A percentile compares a stretch with the other conserved stretches of the same genome.
phyloP scores from a whole-genome alignment of 192 early-diverging fungal species.

The Coemansia reversa region DNA sequence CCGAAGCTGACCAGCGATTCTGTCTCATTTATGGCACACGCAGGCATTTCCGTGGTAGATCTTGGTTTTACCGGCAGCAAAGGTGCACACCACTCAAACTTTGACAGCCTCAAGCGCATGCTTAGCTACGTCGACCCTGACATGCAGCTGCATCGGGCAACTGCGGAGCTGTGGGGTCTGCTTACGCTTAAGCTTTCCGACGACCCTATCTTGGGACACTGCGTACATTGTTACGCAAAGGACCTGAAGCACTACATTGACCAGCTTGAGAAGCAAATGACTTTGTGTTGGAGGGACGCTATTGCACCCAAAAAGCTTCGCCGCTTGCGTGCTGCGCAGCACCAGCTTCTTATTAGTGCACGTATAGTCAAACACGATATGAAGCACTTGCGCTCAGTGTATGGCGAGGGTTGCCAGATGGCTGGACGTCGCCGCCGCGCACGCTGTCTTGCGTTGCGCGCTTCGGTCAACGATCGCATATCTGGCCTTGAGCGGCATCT shows the following conservation, averaged over 20 bases:
- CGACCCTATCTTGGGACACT: slow-evolving; percentile 49
- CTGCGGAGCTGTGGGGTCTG: slow-evolving; percentile 53
- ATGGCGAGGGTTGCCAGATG: slow-evolving; percentile 54
- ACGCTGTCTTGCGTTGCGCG: slow-evolving; percentile 36
- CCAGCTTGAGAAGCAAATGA: slow-evolving; percentile 31
- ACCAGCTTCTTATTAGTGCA: slow-evolving; percentile 31
- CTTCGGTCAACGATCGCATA: slow-evolving; percentile 52
- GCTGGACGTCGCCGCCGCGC: slow-evolving; percentile 31
- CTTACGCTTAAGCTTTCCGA: slow-evolving; percentile 52
- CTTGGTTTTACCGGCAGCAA: slow-evolving; percentile 54
- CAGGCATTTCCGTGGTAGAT: slow-evolving; percentile 61
- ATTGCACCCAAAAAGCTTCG: slow-evolving; percentile 15
- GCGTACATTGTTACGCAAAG: slow-evolving; percentile 51
- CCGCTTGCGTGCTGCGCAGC: slow-evolving; percentile 35
- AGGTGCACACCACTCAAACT: slow-evolving; percentile 68
- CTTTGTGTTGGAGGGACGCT: neutral
- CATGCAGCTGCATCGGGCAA: slow-evolving; percentile 57
- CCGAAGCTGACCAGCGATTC: slow-evolving; percentile 61
- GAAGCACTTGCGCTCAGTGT: slow-evolving; percentile 21
- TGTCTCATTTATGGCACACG: slow-evolving; percentile 61
- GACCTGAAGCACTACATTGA: slow-evolving; percentile 49
- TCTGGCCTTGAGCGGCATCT: slow-evolving; percentile 59
- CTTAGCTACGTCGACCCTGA: slow-evolving; percentile 58
- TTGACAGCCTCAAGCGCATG: slow-evolving; percentile 65
- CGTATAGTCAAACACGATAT: slow-evolving; percentile 33